phyloP scores from a whole-genome alignment of 2,329 filamentous ascomycete genomes.

The Talaromyces sp. region DNA sequence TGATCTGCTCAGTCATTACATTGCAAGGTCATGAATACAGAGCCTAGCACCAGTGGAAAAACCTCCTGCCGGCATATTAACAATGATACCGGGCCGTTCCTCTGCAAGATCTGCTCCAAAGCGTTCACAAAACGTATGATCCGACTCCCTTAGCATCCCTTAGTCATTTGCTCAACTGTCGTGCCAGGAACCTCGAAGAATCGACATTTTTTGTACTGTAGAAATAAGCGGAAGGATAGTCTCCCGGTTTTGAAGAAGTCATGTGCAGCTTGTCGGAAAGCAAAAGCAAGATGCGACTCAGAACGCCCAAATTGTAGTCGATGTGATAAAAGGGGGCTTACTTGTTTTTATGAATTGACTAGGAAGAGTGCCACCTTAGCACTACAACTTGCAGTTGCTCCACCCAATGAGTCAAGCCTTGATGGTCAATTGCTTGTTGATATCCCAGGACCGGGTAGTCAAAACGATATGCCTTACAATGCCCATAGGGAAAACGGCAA shows the following conservation, averaged over 20 bases:
- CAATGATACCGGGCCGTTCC: neutral
- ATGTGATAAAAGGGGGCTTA: neutral
- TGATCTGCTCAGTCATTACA: neutral
- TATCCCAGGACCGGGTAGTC: neutral
- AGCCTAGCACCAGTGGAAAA: neutral
- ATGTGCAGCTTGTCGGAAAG: neutral
- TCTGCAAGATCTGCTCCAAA: neutral
- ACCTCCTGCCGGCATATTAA: neutral
- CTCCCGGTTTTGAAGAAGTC: neutral
- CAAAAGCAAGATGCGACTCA: neutral
- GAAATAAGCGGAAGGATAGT: neutral
- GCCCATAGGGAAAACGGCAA: neutral
- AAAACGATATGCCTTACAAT: neutral
- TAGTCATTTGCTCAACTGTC: neutral
- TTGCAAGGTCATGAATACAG: neutral
- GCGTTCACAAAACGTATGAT: neutral
- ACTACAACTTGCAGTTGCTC: neutral
- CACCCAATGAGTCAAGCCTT: neutral
- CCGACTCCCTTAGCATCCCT: neutral
- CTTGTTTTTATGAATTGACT: neutral
- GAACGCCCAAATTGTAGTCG: neutral
- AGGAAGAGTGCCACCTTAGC: neutral
- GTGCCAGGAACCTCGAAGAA: neutral
- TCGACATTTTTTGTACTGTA: neutral
- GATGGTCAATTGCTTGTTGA: neutral